Base-by-base conservation (phyloP, 371 early-diverging fungal genomes). In the Blakeslea trispora region DNA sequence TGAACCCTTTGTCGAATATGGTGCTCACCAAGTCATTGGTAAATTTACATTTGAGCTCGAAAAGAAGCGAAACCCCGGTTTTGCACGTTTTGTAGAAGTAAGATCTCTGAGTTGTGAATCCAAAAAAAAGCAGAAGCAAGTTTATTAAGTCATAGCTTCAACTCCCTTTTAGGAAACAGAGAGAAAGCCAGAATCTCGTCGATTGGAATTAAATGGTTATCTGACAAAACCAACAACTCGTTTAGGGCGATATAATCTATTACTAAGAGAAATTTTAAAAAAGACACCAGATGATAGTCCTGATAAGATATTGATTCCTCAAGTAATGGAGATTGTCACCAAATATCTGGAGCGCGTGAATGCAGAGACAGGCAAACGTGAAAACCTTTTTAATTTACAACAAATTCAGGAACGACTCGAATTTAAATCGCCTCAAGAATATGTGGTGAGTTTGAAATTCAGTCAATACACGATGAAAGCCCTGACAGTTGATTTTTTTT, bases 211-310 rank as follows among this genome's bases (percentile, higher is more conserved):
- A 32, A 84, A 88, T 63, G 85, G 86, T 28, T 95, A 94, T 68
- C 66, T 95, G 55, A 87, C 87, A 0, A 75, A 71, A 61, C 96
- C 96, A 9, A 90, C 92, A 0, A 89, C 93, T 5, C 85, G 95
- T 28, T 68, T 95, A 47, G 95, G 90, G 4, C 81, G 95, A 34
- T 96, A 95, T 57, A 91, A 90, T 10, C 72, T 96, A 41, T 72
- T 96, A 15, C 77, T 96, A 21, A 83, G 87, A 53, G 90, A 88
- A 17, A 86, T 93, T 34, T 72, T 92, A 17, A 90, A 93, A 64
- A 78, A 84, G 52, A 90, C 94, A 17, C 86, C 90, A 10, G 77
- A 81, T 41, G 83, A 82, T 28, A 85, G 91, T 54, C 87, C 91
- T 1, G 97, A 96, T 61, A 69, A 72, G 41, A 81, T 64, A n/a